Evolutionary conservation across 345 rosid species (phyloP), one percentile per base, ranked within the genome.

Genomic region (Nephelium lappaceum): DNA sequence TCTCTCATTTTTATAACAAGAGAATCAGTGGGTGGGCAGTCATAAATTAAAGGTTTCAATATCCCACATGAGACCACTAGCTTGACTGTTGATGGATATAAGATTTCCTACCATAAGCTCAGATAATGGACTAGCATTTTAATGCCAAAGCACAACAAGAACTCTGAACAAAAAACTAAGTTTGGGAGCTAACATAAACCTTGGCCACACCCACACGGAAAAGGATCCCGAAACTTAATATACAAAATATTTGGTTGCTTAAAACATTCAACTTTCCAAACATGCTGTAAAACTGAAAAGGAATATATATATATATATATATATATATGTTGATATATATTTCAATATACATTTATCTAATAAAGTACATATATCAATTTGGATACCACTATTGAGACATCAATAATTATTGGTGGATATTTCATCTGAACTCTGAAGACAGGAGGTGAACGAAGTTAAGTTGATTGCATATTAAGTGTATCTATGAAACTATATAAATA

Each of bases 271-370:
- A 36, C 14, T 53, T 63, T 65, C 65, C 3, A 3, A 42, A 31
- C 25, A 51, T 78, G n/a, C 7, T 24, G 16, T 15, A 25, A 62
- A 71, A 36, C 51, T 45, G n/a, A 64, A 45, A 70, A 70, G 62
- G 27, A 31, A 45, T 43, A 43, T n/a, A n/a, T n/a, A n/a, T n/a
- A n/a, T n/a, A n/a, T n/a, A n/a, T n/a, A n/a, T n/a, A n/a, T n/a
- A n/a, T n/a, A n/a, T n/a, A n/a, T n/a, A n/a, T n/a, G n/a, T n/a
- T n/a, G n/a, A n/a, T n/a, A n/a, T n/a, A n/a, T n/a, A n/a, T n/a
- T n/a, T n/a, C 8, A 45, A 11, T 8, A 11, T 45, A 7, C 12
- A 19, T 57, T 18, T 19, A 57, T 57, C 3, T 57, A 57, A 57
- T 21, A 57, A n/a, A 57, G 62, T 57, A 57, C 11, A 57, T n/a